Conservation (phyloP, 2,329 filamentous ascomycete species). For the Ambrosiella beaveri region DNA sequence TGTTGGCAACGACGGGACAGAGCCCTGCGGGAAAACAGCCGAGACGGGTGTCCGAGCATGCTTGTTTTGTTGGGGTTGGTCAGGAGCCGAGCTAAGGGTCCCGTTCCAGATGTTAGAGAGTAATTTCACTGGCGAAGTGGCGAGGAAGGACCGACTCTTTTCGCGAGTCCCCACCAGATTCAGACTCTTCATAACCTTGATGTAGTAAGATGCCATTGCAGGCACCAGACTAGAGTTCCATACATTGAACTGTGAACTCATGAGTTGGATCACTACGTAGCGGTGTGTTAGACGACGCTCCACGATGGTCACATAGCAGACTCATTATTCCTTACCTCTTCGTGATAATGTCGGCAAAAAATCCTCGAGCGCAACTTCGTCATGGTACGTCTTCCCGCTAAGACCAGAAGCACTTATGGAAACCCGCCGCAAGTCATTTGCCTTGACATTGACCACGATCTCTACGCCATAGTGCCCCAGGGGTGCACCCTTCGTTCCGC, state of each 20-base stretch:
- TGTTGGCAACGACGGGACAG: slow-evolving; percentile 14
- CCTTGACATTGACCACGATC: slow-evolving; percentile 45
- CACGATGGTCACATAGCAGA: background rate
- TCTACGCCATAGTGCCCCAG: slow-evolving; percentile 54
- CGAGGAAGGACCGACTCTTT: slow-evolving; percentile 51
- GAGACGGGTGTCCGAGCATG: slow-evolving; percentile 24
- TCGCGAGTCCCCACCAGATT: slow-evolving; percentile 44
- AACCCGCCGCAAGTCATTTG: slow-evolving; percentile 32
- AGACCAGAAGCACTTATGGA: slow-evolving; percentile 41
- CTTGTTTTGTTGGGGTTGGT: slow-evolving; percentile 22
- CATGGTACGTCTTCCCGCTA: slow-evolving; percentile 53
- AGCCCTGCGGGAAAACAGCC: slow-evolving; percentile 19
- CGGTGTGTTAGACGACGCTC: background rate
- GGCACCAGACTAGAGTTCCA: slow-evolving; percentile 47
- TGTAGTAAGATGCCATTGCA: slow-evolving; percentile 59
- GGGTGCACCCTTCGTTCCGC: slow-evolving; percentile 47
- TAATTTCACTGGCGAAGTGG: slow-evolving; percentile 78
- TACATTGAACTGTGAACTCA: slow-evolving; percentile 52
- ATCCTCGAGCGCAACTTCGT: slow-evolving; percentile 55
- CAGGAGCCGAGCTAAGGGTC: slow-evolving; percentile 20
- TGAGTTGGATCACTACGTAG: slow-evolving; percentile 47
- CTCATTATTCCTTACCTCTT: slow-evolving; percentile 36
- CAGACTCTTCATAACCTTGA: slow-evolving; percentile 56
- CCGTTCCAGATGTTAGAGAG: slow-evolving; percentile 65
- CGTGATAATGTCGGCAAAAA: slow-evolving; percentile 60